Evolutionary conservation across 2,329 filamentous ascomycete genomes (phyloP).

Genomic region (Botrytis galanthina): DNA sequence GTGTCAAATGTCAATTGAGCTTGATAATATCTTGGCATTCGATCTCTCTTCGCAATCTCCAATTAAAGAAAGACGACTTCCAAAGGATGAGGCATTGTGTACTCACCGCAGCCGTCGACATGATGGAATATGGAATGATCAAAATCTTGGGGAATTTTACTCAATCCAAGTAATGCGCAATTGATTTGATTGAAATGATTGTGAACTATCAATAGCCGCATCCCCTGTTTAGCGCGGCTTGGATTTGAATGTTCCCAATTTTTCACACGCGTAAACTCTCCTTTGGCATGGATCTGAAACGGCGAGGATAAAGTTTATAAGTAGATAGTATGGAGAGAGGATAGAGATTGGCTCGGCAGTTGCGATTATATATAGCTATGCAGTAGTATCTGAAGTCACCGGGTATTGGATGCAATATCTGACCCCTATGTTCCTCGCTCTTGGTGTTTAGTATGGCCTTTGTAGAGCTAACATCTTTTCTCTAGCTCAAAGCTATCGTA

Average conservation of each 20-base stretch:
- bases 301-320: neutral
- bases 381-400: neutral
- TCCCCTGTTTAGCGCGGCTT: conserved; percentile 2
- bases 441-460: neutral
- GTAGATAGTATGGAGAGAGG: neutral
- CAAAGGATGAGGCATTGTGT: neutral
- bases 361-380: neutral
- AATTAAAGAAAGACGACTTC: neutral
- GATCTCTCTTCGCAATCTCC: neutral
- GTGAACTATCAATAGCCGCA: conserved; percentile 1
- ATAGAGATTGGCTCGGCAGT: neutral
- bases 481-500: neutral
- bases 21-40: conserved; percentile 4
- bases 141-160: neutral
- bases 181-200: neutral
- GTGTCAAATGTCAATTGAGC: neutral
- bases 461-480: neutral
- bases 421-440: neutral
- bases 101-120: conserved; percentile 14
- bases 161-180: neutral
- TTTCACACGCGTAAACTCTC: neutral
- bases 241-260: neutral
- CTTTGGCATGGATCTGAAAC: neutral
- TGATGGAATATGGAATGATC: neutral
- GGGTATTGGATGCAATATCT: neutral